Base-by-base conservation (phyloP, 1,139 yeast genomes). In the Taphrina pruni region DNA sequence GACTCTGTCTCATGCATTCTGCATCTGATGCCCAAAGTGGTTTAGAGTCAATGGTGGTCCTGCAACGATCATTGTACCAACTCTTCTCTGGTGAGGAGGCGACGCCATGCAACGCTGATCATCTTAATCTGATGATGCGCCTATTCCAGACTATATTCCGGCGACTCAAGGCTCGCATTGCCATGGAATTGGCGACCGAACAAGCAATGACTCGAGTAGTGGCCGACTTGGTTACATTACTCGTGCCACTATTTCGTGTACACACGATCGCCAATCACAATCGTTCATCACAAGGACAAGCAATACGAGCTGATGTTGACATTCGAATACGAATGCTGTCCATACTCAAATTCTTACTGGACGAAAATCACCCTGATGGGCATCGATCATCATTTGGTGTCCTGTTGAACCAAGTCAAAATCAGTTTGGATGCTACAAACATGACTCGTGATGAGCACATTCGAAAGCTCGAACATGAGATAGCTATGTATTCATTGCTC, bases 141-240 rank as follows among this genome's bases (percentile, higher is more conserved):
- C 36, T 50, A 35, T n/a, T 50, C 6, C 54, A 21, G 9, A 50
- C 54, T 35, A 50, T 50, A 50, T 21, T 17, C n/a, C 9, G 36
- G n/a, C 9, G 54, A 50, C 21, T 11, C 21, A 21, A n/a, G n/a
- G n/a, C 11, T 21, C 32, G 54, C 12, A 11, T 50, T 6, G 9
- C 6, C n/a, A 11, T 21, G 36, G 32, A 21, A 6, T 11, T 8
- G 14, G n/a, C 36, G 36, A n/a, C 14, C 32, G 35, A 11, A 1
- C 54, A 26, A 21, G 54, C 54, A 21, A 21, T 50, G 54, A 50
- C 54, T 8, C 54, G 54, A 50, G n/a, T 26, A 21, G 54, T 50
- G 36, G 4, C n/a, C n/a, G 32, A 21, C 12, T 21, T 50, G 36
- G 8, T 50, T 21, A 11, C n/a, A n/a, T 11, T 11, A 14, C n/a